Base-by-base conservation (phyloP, 441 rosid species). In the Capsella rubella region DNA sequence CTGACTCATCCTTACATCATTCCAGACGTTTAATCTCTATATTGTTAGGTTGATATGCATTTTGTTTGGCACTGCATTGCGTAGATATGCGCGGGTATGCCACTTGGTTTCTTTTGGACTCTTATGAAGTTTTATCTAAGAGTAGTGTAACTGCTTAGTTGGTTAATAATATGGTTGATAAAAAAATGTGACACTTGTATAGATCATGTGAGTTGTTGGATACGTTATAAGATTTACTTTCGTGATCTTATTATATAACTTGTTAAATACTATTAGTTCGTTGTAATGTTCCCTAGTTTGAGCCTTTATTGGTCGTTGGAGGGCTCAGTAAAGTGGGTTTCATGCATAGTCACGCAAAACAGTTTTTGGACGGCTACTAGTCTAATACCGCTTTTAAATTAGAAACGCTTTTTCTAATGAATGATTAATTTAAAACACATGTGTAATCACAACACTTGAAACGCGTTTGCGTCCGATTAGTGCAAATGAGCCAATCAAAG, bases 201-300 rank as follows among this genome's bases (percentile, higher is more conserved):
- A 59, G 73, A 66, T 67, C 73, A 75, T 75, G 63, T 67, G 68
- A 60, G 73, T 67, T 59, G 78, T 74, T 67, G 60, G 67, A 74
- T 74, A 42, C 21, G 46, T 59, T 59, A 21, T 5, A 49, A 58
- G 54, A 66, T 66, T 49, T 29, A 10, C 31, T 51, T 37, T 67
- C 31, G 15, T 60, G 31, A 67, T 8, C 45, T 28, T 67, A n/a
- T 28, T 67, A n/a, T 42, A 35, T 67, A 51, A 31, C 11, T 67
- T 40, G 21, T 28, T 37, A 45, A 15, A 9, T 65, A 49, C 0
- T 16, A 28, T 14, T 64, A 28, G 29, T 64, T 61, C 56, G 40
- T 35, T 56, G 59, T 65, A 46, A 27, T 64, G 58, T 46, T 64
- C 46, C 49, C 18, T 72, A 40, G 9, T 6, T 58, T 18, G 14